These are phyloP conservation scores for Podospora pseudocomata DNA, from an alignment of 495 filamentous ascomycete species.

Conservation along the genomic window DNA sequence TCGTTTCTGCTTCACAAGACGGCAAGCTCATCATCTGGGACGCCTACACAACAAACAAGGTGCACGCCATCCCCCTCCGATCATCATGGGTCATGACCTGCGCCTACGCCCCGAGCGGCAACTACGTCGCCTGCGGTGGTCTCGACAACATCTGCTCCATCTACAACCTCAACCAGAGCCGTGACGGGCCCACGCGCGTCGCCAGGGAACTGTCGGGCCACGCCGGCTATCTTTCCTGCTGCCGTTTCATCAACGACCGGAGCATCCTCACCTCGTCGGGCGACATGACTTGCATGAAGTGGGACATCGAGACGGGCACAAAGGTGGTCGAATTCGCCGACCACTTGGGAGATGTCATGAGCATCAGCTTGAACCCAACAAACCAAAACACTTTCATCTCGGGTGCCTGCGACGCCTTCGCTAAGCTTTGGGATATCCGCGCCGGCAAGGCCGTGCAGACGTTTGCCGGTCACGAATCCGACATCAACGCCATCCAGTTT, in stretches of 20 bases:
- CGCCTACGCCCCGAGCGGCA: conserved; percentile 96
- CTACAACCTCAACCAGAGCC: conserved; percentile 91
- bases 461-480: conserved; percentile 96
- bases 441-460: conserved; percentile 98
- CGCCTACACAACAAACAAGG: conserved; percentile 99
- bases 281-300: conserved; percentile 99
- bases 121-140: conserved; percentile 97
- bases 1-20: conserved; percentile 97
- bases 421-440: conserved; percentile 98
- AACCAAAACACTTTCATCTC: conserved; percentile 99
- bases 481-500: conserved; percentile 99
- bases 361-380: conserved; percentile 98
- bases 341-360: conserved; percentile 98
- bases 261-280: conserved; percentile 96
- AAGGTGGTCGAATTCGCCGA: conserved; percentile 99
- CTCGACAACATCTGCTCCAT: conserved; percentile 99
- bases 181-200: conserved; percentile 93
- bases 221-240: conserved; percentile 97
- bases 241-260: conserved; percentile 97
- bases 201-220: conserved; percentile 95
- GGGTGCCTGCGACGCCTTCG: conserved; percentile 96
- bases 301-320: conserved; percentile 96
- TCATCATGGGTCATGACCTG: conserved; percentile 99
- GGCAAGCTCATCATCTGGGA: conserved; percentile 99
- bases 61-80: conserved; percentile 96